These are phyloP conservation scores for Rhizoctonia solani DNA, from an alignment of 1,284 basidiomycete genomes.

Conservation along the genomic window DNA sequence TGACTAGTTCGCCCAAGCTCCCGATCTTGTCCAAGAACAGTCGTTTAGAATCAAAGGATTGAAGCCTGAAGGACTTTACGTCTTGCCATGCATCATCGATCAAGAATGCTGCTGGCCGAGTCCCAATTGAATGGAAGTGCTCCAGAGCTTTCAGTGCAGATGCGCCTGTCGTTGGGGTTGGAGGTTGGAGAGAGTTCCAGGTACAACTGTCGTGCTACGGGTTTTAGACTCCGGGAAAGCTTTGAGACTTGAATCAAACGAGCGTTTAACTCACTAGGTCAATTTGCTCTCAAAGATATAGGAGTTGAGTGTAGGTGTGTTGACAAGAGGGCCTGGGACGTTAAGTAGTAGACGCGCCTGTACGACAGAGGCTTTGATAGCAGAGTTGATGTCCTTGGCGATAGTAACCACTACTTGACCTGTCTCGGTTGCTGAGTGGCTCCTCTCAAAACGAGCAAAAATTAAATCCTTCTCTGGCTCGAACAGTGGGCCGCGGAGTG, in stretches of 20 bases:
- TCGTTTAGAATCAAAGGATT: constrained; percentile 28
- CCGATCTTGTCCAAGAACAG: constrained; percentile 35
- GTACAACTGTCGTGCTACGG: constrained; percentile 31
- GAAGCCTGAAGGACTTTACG: constrained; percentile 30
- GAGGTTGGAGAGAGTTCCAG: constrained; percentile 39
- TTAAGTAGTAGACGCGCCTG: constrained; percentile 20
- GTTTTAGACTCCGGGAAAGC: background rate
- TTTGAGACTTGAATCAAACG: background rate
- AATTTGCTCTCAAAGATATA: constrained; percentile 18
- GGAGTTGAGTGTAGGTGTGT: background rate
- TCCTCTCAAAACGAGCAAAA: constrained; percentile 28
- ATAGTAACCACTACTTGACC: constrained; percentile 21
- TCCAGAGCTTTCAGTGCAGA: constrained; percentile 34
- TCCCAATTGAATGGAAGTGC: constrained; percentile 28
- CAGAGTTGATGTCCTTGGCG: constrained; percentile 21
- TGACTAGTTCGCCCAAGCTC: constrained; percentile 32
- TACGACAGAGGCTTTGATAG: constrained; percentile 18
- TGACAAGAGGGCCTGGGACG: background rate
- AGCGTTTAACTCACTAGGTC: constrained; percentile 33
- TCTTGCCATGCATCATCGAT: constrained; percentile 39
- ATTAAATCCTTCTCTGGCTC: constrained; percentile 18
- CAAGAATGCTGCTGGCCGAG: constrained; percentile 34
- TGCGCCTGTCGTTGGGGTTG: constrained; percentile 21
- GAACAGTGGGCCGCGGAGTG: constrained; percentile 34
- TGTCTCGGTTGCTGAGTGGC: background rate